Percentiles rank a stretch among this genome's conserved stretches.
These are phyloP conservation scores for Fusarium ramigenum DNA, from an alignment of 2,329 filamentous ascomycete species.

Conservation along the genomic window DNA sequence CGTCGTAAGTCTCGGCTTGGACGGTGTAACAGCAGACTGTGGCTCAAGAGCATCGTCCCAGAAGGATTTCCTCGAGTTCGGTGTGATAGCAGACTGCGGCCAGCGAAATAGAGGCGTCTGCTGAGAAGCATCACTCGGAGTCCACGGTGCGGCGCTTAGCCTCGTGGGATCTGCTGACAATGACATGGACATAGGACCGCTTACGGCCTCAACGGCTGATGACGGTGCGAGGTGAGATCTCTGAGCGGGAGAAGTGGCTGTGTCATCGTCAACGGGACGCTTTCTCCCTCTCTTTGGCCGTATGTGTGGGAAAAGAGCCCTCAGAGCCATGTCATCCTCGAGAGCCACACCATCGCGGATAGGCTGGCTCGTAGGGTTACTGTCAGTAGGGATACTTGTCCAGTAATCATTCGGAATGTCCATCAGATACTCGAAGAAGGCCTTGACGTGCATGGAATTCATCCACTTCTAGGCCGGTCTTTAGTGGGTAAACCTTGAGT, in stretches of 20 bases:
- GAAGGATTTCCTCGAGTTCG: conserved; percentile 62
- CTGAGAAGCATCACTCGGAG: conserved; percentile 45
- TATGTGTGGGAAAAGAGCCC: conserved; percentile 83
- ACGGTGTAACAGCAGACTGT: conserved; percentile 77
- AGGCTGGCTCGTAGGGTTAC: conserved; percentile 69
- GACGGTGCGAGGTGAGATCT: conserved; percentile 68
- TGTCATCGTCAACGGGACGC: conserved; percentile 70
- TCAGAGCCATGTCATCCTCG: conserved; percentile 88
- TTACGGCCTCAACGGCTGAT: conserved; percentile 52
- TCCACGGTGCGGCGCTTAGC: conserved; percentile 49
- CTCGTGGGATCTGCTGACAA: conserved; percentile 58
- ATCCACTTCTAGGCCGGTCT: conserved; percentile 79
- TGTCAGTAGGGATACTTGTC: conserved; percentile 74
- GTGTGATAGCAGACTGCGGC: conserved; percentile 81
- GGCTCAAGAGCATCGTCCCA: conserved; percentile 71
- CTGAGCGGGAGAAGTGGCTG: conserved; percentile 62
- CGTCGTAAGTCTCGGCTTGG: conserved; percentile 57
- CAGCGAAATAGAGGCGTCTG: conserved; percentile 74
- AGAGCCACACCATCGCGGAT: conserved; percentile 83
- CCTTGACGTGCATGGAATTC: conserved; percentile 94
- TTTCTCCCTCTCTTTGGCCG: conserved; percentile 70
- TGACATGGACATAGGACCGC: conserved; percentile 49
- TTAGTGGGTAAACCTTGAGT: conserved; percentile 2
- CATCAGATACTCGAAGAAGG: conserved; percentile 91
- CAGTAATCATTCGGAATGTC: conserved; percentile 83